Evolutionary conservation across 495 filamentous ascomycete genomes (phyloP), one percentile per base, ranked within the genome.

Genomic region (Hypoxylon fuscum): DNA sequence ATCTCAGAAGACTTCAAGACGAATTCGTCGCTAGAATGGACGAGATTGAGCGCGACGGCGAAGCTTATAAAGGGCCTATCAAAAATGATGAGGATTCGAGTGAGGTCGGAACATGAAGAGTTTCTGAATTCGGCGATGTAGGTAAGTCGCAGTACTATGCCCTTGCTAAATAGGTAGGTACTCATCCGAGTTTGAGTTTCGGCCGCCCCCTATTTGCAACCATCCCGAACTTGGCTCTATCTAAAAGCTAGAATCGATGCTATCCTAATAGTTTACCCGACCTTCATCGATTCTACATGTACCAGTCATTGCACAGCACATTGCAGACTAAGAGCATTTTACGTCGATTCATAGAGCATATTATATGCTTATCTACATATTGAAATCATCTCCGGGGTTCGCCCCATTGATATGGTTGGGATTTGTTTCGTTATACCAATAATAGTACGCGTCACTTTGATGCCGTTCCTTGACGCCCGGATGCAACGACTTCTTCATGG

Each of bases 11-110:
- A 32, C 72, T 97, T 17, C 90, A 94, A 68, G 84, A 83, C 47
- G 90, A 96, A 47, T 97, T 96, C 69, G 81, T 88, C 4, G 66
- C 79, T 9, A 77, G 84, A 20, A 95, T 96, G 91, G 78, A 82
- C 53, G 78, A 81, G 14, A 82, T 91, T 34, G 69, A 66, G 4
- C 41, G 62, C 7, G 51, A 59, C n/a, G 59, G 49, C 1, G 62
- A 64, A 23, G 58, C 2, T 0, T 37, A 45, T 2, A 20, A 35
- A 12, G 21, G 64, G 2, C 18, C 35, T 18, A 31, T 27, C 11
- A 27, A 51, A 44, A 2, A 27, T 15, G 47, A 52, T 8, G 35
- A 45, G n/a, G n/a, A 44, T 12, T 46, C 5, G 41, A 49, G 5
- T 34, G 40, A 57, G 14, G 9, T 18, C 1, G 1, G n/a, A n/a